Base-by-base conservation (phyloP, 371 early-diverging fungal species). In the Mortierella sp. region DNA sequence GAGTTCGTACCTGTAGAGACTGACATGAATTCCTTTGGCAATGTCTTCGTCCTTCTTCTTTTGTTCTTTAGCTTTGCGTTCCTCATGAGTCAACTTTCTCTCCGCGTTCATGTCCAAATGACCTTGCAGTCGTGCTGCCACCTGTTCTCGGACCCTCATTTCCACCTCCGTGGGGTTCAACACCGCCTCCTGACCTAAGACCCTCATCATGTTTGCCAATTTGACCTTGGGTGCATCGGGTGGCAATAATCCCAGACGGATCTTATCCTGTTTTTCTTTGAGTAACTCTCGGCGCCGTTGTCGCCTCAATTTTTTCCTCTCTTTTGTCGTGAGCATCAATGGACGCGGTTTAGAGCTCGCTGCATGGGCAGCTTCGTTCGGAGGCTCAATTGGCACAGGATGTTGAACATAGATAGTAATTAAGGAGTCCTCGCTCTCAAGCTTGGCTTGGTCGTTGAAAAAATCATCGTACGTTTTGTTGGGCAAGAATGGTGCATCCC, bases 91-190 rank as follows among this genome's bases (percentile, higher is more conserved):
- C 60, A 97, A 80, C 82, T 94, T 94, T 24, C 91, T 86, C 55
- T 92, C 91, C 41, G 83, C 90, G 78, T 95, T 95, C 14, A 89
- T 87, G 52, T 92, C 84, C 69, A 91, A 83, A 71, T 97, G 97
- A 64, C 88, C 88, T 39, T 83, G 80, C 69, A 91, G 87, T n/a
- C 99, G 90, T 31, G 86, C 89, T 30, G 85, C 87, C 85, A 96
- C 89, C 71, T 98, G 96, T 61, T 83, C 89, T 16, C 94, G 86
- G 13, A 98, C 96, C 48, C 87, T 81, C 8, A 95, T 94, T 78
- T 97, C 99, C 10, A 96, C 84, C 71, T 91, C 88, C 2, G 97
- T 96, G 0, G 99, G 99, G 65, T 96, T 97, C 67, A 92, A 90
- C 13, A 97, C 90, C 0, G 97, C 93, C 59, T 97, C 94, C 39